A percentile compares a stretch with the other conserved stretches of the same genome.
These are phyloP conservation scores for Aspergillus cristatus DNA, from an alignment of 495 filamentous ascomycete genomes.

Conservation along the genomic window DNA sequence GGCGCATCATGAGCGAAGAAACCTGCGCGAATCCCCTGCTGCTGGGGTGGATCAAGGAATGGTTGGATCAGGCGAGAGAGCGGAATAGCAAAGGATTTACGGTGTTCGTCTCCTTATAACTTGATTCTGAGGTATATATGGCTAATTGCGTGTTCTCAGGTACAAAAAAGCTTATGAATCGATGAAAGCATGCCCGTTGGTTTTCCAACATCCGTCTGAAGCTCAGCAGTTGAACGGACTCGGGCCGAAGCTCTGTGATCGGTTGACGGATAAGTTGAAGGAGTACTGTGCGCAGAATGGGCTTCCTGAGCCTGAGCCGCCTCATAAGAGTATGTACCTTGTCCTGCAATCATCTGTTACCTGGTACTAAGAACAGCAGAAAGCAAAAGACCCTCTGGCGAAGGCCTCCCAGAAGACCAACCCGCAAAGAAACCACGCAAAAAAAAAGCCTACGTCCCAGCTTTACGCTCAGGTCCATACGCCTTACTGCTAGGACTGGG, in stretches of 20 bases:
- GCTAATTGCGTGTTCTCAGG: constrained; percentile 20
- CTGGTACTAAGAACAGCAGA: constrained; percentile 7
- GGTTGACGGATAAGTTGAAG: constrained; percentile 60
- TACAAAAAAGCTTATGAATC: constrained; percentile 79
- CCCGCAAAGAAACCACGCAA: constrained; percentile 58
- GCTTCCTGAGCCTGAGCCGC: constrained; percentile 56
- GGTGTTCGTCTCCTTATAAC: constrained; percentile 27
- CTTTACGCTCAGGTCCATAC: constrained; percentile 63
- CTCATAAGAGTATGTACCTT: constrained; percentile 27
- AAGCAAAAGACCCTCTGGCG: constrained; percentile 38
- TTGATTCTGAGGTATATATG: background rate
- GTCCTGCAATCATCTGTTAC: background rate
- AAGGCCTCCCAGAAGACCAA: constrained; percentile 24
- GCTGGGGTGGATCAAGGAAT: constrained; percentile 69
- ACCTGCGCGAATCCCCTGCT: constrained; percentile 65
- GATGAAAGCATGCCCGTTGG: constrained; percentile 67
- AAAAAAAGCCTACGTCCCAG: constrained; percentile 61
- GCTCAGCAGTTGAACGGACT: constrained; percentile 64
- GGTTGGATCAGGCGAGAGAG: constrained; percentile 64
- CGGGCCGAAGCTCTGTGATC: constrained; percentile 59
- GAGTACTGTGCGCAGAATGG: constrained; percentile 60
- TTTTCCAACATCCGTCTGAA: constrained; percentile 66
- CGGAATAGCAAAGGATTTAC: constrained; percentile 61
- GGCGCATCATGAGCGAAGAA: constrained; percentile 9
- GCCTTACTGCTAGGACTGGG: constrained; percentile 62